Conservation (phyloP, 805 yeast genomes). For the Metschnikowia borealis region DNA sequence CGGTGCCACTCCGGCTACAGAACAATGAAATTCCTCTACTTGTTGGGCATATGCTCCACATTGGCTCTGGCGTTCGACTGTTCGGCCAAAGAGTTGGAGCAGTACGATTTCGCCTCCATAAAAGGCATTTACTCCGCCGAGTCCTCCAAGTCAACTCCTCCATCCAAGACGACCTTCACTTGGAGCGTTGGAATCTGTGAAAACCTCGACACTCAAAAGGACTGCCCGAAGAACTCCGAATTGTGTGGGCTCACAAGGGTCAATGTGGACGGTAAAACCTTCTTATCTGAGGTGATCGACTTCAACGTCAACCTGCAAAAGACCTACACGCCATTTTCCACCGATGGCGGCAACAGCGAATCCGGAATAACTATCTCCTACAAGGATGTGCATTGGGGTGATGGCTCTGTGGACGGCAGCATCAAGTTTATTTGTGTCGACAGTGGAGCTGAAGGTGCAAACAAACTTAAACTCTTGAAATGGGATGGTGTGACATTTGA, state of each 20-base stretch:
- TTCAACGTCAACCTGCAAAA: slow-evolving; percentile 42
- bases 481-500: slow-evolving; percentile 37
- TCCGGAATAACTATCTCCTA: slow-evolving; percentile 37
- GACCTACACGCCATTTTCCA: slow-evolving; percentile 25
- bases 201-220: slow-evolving; percentile 29
- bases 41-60: slow-evolving; percentile 7
- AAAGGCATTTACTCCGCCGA: slow-evolving; percentile 47
- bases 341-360: slow-evolving; percentile 25
- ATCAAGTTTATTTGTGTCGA: slow-evolving; percentile 46
- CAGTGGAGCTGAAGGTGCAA: slow-evolving; percentile 18
- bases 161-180: slow-evolving; percentile 55
- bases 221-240: slow-evolving; percentile 69
- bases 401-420: slow-evolving; percentile 43
- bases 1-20: background rate
- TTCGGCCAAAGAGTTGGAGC: slow-evolving; percentile 29
- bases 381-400: slow-evolving; percentile 70
- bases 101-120: slow-evolving; percentile 43
- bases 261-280: slow-evolving; percentile 43
- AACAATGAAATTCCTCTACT: slow-evolving; percentile 38
- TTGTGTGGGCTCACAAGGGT: slow-evolving; percentile 72
- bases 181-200: slow-evolving; percentile 78
- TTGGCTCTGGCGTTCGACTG: slow-evolving; percentile 30
- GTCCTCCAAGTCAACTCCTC: slow-evolving; percentile 63
- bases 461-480: slow-evolving; percentile 24
- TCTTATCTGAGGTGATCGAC: slow-evolving; percentile 61